Base-by-base conservation (phyloP, 2,329 filamentous ascomycete genomes). In the Exophiala alcalophila region DNA sequence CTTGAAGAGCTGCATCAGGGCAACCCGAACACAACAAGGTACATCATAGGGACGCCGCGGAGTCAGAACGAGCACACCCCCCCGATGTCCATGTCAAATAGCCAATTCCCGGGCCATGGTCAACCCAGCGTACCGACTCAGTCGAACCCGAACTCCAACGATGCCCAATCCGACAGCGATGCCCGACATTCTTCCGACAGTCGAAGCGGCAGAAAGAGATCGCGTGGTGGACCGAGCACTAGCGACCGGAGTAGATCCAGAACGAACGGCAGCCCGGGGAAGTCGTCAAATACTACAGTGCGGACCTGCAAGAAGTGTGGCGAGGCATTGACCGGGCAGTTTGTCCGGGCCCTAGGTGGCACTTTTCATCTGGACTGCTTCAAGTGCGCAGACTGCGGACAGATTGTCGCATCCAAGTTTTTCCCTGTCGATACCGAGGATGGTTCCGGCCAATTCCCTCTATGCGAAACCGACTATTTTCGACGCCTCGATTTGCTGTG, bases 391-490 rank as follows among this genome's bases (percentile, higher is more conserved):
- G 92, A 98, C 64, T 98, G 92, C 61, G 88, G 86, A 55, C 85
- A 95, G 65, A 94, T 97, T 48, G 92, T 98, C 25, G 92, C 92
- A 28, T 96, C 91, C 38, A 98, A 98, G 61, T 98, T 98, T 77
- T 98, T 98, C 66, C 92, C 92, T 1, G 86, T 94, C 5, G 90
- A 95, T 54, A 87, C 94, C 57, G 88, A 94, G 58, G 81, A 89
- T 55, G 88, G 87, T 27, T 83, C 77, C 14, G 64, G 65, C 31
- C 92, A 96, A 64, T 97, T 96, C 63, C 92, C 92, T 6, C 78
- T 98, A 3, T 98, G 92, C 72, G 92, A 98, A 68, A 97, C 84
- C 16, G 92, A 98, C 67, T 98, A 98, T 66, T 98, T 98, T 66
- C 80, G 89, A 57, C 81, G 92, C 47, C 78, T 98, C 12, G 89